Base-by-base conservation (phyloP, 208 protist species). In the Leishmania aethiopica region DNA sequence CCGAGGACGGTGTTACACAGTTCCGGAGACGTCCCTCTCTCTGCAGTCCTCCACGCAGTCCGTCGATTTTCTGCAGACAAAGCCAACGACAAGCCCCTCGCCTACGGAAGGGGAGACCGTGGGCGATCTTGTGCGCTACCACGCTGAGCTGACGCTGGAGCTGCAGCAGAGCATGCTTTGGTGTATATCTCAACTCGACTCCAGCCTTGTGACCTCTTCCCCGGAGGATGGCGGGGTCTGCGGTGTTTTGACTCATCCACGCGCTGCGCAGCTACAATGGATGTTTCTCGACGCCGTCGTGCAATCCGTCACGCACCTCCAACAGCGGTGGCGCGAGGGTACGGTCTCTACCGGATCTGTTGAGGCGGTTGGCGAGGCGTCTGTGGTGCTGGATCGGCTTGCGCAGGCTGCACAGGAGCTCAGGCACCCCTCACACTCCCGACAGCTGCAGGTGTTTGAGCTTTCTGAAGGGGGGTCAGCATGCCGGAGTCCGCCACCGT, bases 81-180 rank as follows among this genome's bases (percentile, higher is more conserved):
- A n/a, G 28, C 49, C 28, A 10, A 32, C 82, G 11, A 67, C 71
- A 47, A 53, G 42, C 32, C 51, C 77, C 0, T 59, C 59, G 28
- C 70, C 35, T 0, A 11, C 72, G 3, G 76, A 82, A n/a, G 73
- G 17, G 35, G 53, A 60, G 45, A 51, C 62, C 5, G 0, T 71
- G 19, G 25, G 5, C 3, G n/a, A 67, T 70, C 42, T 79, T 32
- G 13, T 70, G 5, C 85, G 78, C 45, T 84, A 79, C 47, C 88
- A 91, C 76, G 84, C 84, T 0, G 71, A 87, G 28, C 75, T 91
- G 62, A 83, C 82, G 19, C 45, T 91, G 28, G 64, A 66, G 10
- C 67, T 91, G 35, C 84, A 91, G 66, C 88, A 88, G 73, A 73
- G 84, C 82, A 83, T 88, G 59, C 70, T 84, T 4, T 69, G 78